Base-by-base conservation (phyloP, 495 filamentous ascomycete species). In the Talaromyces borbonicus region DNA sequence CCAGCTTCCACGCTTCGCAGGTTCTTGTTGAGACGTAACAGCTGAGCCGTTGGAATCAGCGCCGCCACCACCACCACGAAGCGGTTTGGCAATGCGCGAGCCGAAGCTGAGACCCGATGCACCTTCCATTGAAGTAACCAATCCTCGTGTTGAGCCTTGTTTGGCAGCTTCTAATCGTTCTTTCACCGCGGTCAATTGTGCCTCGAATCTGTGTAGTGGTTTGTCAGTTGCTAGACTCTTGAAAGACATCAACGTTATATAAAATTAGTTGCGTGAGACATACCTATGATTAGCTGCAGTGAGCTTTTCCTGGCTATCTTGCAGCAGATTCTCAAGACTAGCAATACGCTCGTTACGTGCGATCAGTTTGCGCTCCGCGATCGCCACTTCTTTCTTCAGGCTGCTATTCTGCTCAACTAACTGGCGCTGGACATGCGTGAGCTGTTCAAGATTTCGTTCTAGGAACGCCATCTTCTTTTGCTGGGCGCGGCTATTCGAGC, bases 391-490 rank as follows among this genome's bases (percentile, higher is more conserved):
- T 69, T 98, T 98, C 78, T 98, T 98, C 50, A 98, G 69, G 46
- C 80, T 83, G 53, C 84, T 83, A 63, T 98, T 98, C 65, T 98
- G 92, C 66, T 98, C 92, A 20, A 98, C 92, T 6, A 98, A 78
- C 71, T 98, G 93, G 18, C 92, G 79, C 62, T 98, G 92, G 45
- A 98, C 93, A 56, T 92, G 84, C 0, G 93, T 98, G 31, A 98
- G 74, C 66, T 97, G 93, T 67, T 98, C 92, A 12, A 98, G 78
- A 62, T 98, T 98, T 58, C 92, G 84, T 67, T 98, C 93, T 33
- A 98, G 69, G 79, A 98, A 98, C 5, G 90, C 92, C 87, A 98
- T 96, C 77, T 97, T 98, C 81, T 98, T 98, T 65, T 97, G 92
- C 67, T 98, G 92, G 18, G 90, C 88, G 29, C 90, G 84, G 72